These are phyloP conservation scores for Thelonectria olida DNA, from an alignment of 2,329 filamentous ascomycete genomes.

Conservation along the genomic window DNA sequence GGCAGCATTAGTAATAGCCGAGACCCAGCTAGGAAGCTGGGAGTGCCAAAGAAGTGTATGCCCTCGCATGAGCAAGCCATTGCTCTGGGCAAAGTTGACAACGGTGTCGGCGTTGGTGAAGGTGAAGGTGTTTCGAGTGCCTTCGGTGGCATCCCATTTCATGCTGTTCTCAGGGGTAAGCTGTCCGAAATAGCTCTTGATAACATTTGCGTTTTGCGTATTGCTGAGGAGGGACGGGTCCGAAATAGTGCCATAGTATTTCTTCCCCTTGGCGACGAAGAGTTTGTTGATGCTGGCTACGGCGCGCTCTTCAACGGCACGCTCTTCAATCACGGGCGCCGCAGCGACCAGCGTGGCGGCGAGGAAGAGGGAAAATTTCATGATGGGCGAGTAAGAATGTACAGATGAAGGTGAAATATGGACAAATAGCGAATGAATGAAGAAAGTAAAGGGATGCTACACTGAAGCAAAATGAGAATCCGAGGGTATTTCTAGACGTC, in stretches of 20 bases:
- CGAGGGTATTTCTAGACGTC: too few relatives aligned
- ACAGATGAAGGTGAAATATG: too few relatives aligned
- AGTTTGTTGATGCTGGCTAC: constrained; percentile 2
- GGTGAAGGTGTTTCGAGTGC: constrained; percentile 59
- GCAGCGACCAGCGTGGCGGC: too few relatives aligned
- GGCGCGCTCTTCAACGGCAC: neutral
- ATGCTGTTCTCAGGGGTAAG: constrained; percentile 75
- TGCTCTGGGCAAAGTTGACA: constrained; percentile 64
- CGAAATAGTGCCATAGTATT: constrained; percentile 68
- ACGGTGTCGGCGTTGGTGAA: constrained; percentile 68
- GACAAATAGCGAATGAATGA: too few relatives aligned
- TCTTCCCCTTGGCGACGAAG: constrained; percentile 64
- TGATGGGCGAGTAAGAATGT: too few relatives aligned
- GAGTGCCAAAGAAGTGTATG: constrained; percentile 75
- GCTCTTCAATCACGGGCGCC: too few relatives aligned
- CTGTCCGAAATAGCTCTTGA: constrained; percentile 71
- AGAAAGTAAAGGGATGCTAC: too few relatives aligned
- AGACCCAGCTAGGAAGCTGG: constrained; percentile 69
- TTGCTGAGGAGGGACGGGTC: constrained; percentile 62
- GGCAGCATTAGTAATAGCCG: constrained; percentile 58
- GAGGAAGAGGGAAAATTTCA: too few relatives aligned
- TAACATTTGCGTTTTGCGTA: constrained; percentile 57
- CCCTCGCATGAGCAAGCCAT: constrained; percentile 69
- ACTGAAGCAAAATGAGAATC: too few relatives aligned
- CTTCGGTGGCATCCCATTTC: constrained; percentile 71